Percentiles rank a stretch among this genome's conserved stretches.
phyloP scores from a whole-genome alignment of 2,329 filamentous ascomycete species.

The Epichloe aotearoae region DNA sequence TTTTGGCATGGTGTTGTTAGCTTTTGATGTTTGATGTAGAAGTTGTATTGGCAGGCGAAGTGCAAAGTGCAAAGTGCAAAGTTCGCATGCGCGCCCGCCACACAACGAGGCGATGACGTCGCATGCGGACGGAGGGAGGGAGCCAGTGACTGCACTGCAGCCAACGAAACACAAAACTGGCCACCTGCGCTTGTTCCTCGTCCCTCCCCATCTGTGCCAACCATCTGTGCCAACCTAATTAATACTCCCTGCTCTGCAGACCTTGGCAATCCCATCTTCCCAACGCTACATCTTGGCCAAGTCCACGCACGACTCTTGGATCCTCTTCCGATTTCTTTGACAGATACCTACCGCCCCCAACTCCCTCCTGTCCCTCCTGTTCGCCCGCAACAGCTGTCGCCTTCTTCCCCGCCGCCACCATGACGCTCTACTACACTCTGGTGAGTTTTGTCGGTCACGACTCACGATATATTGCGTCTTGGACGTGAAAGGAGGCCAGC shows the following conservation, averaged over 20 bases:
- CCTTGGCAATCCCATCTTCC: background rate
- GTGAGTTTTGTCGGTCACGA: slow-evolving; percentile 20
- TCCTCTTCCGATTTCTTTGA: background rate
- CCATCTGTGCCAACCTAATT: no score
- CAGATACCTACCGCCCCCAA: no score
- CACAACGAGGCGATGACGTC: slow-evolving; percentile 21
- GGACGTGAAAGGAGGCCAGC: background rate
- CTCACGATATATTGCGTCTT: background rate
- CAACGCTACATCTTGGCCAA: slow-evolving; percentile 1
- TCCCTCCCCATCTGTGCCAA: no score
- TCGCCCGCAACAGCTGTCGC: slow-evolving; percentile 5
- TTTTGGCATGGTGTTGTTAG: background rate
- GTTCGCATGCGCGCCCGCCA: background rate
- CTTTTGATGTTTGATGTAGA: no score
- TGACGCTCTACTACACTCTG: slow-evolving; percentile 47
- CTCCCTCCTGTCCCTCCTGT: no score
- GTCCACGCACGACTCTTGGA: background rate
- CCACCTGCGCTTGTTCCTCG: no score
- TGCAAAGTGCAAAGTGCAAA: no score
- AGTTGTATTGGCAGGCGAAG: background rate
- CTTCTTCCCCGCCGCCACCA: slow-evolving; percentile 20
- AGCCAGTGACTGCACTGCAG: no score
- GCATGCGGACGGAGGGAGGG: slow-evolving; percentile 4
- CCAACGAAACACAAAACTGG: no score
- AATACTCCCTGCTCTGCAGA: background rate